Base-by-base conservation (phyloP, 2,329 filamentous ascomycete genomes). In the Moelleriella libera region DNA sequence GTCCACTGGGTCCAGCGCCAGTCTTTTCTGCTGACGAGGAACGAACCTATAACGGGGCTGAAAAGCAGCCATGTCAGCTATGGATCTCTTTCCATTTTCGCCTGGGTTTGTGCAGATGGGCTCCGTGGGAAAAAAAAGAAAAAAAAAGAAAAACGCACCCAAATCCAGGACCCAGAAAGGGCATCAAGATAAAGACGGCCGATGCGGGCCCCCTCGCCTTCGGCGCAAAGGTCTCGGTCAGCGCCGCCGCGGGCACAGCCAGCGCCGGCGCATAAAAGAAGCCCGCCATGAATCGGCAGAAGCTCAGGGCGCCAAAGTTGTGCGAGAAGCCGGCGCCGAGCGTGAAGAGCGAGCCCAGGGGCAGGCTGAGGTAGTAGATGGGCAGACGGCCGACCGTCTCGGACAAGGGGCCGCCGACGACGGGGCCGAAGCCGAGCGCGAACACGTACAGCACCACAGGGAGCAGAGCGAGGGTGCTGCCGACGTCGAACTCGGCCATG, bases 371-470 rank as follows among this genome's bases (percentile, higher is more conserved):
- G 1, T 71, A 48, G 56, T 78, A 81, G 30, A 81, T 68, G 2
- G 69, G 61, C 28, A 69, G 65, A 1, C 80, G 66, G 2, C 80
- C 80, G 34, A 74, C 61, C 0, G 67, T 71, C 56, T 83, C 80
- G 45, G 73, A 78, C 0, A 81, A 55, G 0, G 78, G 80, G 0
- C 78, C 76, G 8, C 74, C 74, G 11, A 80, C 51, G 45, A 82
- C 62, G 6, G 80, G 80, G 0, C 79, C 80, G 12, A 81, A 64
- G 3, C 66, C 76, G 0, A 83, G 67, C 0, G 78, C 79, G 8
- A 82, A 60, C 5, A 78, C 71, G 57, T 80, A 84, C 5, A 80
- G 58, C 0, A 79, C 72, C 1, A 83, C 59, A 0, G 75, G 74
- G 0, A 83, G 61, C n/a, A 83, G 63, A 0, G 79, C 74, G 6